Conservation (phyloP, 352 stramenopile genomes). For the Globisporangium recalcitrans region DNA sequence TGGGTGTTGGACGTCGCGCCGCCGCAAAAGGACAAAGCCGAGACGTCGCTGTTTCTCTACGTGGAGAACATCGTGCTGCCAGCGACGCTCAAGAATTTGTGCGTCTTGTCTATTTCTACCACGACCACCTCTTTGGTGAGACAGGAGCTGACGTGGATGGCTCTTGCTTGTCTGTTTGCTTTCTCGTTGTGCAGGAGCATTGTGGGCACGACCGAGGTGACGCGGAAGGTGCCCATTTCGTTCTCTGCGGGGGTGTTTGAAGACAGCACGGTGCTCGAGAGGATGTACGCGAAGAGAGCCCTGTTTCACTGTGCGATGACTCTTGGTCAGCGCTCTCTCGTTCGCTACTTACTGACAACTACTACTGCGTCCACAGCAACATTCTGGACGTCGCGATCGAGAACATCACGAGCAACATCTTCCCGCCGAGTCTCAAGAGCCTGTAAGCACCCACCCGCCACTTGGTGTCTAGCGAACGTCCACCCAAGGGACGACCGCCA, state of each 20-base stretch:
- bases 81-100: constrained; percentile 53
- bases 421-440: constrained; percentile 45
- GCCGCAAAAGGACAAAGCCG: constrained; percentile 54
- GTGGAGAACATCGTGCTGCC: constrained; percentile 53
- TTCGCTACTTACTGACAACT: neutral
- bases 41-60: constrained; percentile 54
- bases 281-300: constrained; percentile 26
- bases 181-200: constrained; percentile 36
- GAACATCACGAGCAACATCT: constrained; percentile 63
- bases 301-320: neutral
- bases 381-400: constrained; percentile 58
- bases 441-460: constrained; percentile 32
- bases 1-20: constrained; percentile 62
- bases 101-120: constrained; percentile 15
- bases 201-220: constrained; percentile 41
- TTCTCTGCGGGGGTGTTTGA: constrained; percentile 51
- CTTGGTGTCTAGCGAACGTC: neutral
- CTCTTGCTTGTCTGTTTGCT: neutral
- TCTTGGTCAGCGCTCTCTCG: neutral
- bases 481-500: neutral
- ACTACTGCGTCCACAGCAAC: constrained; percentile 17
- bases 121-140: neutral
- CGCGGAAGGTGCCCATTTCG: constrained; percentile 49
- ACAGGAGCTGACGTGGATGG: neutral
- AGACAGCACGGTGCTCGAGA: constrained; percentile 35